Evolutionary conservation across 306 rosid genomes (phyloP), one percentile per base, ranked within the genome.

Genomic region (Quercus ilex): DNA sequence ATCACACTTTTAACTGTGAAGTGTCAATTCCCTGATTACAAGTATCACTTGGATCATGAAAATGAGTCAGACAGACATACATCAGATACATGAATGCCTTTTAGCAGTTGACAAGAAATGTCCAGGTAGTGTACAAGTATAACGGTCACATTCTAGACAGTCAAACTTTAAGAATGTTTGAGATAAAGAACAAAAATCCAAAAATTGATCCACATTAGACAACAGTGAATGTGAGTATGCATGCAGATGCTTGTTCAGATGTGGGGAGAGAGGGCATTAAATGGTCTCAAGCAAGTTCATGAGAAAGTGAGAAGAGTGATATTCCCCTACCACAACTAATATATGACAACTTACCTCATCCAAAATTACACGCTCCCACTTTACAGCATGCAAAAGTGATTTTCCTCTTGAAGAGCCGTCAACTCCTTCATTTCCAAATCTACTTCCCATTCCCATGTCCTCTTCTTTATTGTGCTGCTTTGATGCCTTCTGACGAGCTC

Each of bases 361-460:
- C 86, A 92, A 83, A 82, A 92, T 92, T 79, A 94, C 83, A 55
- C 99, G 90, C 53, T 86, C 86, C 99, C 99, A 94, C 83, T 85
- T 91, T 49, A 91, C 89, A 78, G 87, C 79, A 86, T 92, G 97
- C 74, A 92, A 77, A 73, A 80, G 69, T 20, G 99, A 90, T 73
- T 81, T 88, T 19, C 70, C 87, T 49, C 70, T 73, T 21, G 28
- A 55, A 17, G 58, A 55, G 52, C 6, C 64, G 18, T 46, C 65
- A 55, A 13, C 64, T 23, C 65, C 76, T 51, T 79, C 60, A 19
- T 19, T 55, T 71, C 70, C 38, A 59, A 28, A 33, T 56, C 31
- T 52, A 20, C 28, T 23, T 56, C 70, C 71, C 78, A 64, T 30
- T 56, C 70, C 74, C 78, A 64, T n/a, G 77, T 81, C 78, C 64